phyloP scores from a whole-genome alignment of 2,329 filamentous ascomycete genomes.

The Aspergillus quadricinctus region DNA sequence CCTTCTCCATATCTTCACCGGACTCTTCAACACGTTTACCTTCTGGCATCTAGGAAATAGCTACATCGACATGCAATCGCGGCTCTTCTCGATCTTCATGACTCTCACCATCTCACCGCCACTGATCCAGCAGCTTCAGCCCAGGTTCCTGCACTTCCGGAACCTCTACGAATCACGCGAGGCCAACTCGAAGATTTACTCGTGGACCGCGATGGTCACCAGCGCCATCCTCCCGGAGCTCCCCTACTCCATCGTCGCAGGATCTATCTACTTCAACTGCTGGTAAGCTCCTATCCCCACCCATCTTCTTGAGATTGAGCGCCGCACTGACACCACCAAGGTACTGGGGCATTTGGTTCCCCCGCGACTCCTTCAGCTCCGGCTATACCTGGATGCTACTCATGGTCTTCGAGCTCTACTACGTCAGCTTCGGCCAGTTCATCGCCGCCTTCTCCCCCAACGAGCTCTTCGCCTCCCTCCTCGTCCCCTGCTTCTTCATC shows the following conservation, averaged over 20 bases:
- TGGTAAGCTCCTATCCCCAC: slow-evolving; percentile 48
- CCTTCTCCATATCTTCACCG: slow-evolving; percentile 58
- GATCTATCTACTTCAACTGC: slow-evolving; percentile 60
- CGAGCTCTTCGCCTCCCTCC: slow-evolving; percentile 60
- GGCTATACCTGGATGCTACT: slow-evolving; percentile 62
- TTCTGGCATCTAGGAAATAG: slow-evolving; percentile 60
- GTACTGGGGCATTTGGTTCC: slow-evolving; percentile 55
- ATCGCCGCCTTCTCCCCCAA: slow-evolving; percentile 66
- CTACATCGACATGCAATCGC: slow-evolving; percentile 62
- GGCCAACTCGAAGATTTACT: slow-evolving; percentile 74
- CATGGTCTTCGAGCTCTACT: slow-evolving; percentile 63
- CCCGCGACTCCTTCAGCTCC: slow-evolving; percentile 52
- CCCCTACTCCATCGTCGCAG: slow-evolving; percentile 64
- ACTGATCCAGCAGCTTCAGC: slow-evolving; percentile 73
- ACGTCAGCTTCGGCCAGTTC: slow-evolving; percentile 61
- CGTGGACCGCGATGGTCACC: slow-evolving; percentile 66
- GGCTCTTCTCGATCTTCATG: slow-evolving; percentile 73
- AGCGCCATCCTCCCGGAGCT: slow-evolving; percentile 65
- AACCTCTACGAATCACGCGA: slow-evolving; percentile 68
- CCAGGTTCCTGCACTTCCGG: slow-evolving; percentile 62
- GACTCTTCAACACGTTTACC: slow-evolving; percentile 66
- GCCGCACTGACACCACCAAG: slow-evolving; percentile 20
- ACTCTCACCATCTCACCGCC: slow-evolving; percentile 70
- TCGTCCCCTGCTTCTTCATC: slow-evolving; percentile 66
- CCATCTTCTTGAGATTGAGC: too few species aligned